These are phyloP conservation scores for Tolypocladium amazonense DNA, from an alignment of 2,329 filamentous ascomycete species.

Conservation along the genomic window DNA sequence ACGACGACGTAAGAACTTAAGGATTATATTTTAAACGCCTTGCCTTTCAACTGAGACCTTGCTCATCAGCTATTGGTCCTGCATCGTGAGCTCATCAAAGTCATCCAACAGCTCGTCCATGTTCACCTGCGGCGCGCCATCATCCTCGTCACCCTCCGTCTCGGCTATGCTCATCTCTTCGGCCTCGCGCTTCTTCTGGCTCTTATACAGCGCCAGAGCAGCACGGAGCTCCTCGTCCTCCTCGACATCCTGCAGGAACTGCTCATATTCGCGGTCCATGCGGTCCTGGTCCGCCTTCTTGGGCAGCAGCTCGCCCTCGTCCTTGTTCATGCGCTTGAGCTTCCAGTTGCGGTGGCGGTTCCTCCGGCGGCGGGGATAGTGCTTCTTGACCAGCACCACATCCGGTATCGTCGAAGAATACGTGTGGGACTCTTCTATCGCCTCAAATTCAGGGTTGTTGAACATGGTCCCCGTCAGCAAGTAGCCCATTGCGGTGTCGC, in stretches of 20 bases:
- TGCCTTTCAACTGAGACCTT: slow-evolving; percentile 1
- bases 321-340: slow-evolving; percentile 84
- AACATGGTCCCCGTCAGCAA: slow-evolving; percentile 82
- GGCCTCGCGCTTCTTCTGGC: slow-evolving; percentile 37
- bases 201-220: slow-evolving; percentile 81
- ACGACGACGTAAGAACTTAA: neutral
- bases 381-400: slow-evolving; percentile 93
- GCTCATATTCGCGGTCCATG: slow-evolving; percentile 89
- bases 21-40: slow-evolving; percentile 6
- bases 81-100: slow-evolving; percentile 67
- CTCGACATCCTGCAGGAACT: slow-evolving; percentile 94
- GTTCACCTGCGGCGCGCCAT: slow-evolving; percentile 57
- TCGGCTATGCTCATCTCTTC: slow-evolving; percentile 60
- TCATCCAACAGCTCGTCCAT: slow-evolving; percentile 83
- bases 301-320: slow-evolving; percentile 78
- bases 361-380: slow-evolving; percentile 81
- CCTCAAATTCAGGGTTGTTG: slow-evolving; percentile 80
- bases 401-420: slow-evolving; percentile 78
- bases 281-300: slow-evolving; percentile 81
- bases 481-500: slow-evolving; percentile 93
- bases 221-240: slow-evolving; percentile 82
- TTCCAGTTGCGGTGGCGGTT: slow-evolving; percentile 76
- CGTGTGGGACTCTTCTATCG: slow-evolving; percentile 65
- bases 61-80: slow-evolving; percentile 17
- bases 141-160: slow-evolving; percentile 52